Evolutionary conservation across 495 filamentous ascomycete species (phyloP).

Genomic region (Xylaria cubensis): DNA sequence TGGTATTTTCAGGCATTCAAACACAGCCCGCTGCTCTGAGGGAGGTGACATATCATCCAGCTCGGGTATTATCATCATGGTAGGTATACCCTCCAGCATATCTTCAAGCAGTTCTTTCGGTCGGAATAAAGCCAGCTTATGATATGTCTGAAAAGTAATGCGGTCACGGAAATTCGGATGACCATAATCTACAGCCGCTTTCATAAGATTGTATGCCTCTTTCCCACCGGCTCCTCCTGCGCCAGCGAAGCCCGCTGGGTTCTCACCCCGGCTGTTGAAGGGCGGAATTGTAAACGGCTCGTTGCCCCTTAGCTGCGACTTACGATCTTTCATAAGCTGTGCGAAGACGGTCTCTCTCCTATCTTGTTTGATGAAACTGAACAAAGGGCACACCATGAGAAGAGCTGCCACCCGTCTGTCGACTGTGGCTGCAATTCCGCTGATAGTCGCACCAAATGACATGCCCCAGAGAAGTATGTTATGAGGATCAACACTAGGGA

Average conservation of each 20-base stretch:
- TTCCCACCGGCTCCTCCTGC: slow-evolving; percentile 24
- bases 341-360: slow-evolving; percentile 26
- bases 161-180: slow-evolving; percentile 25
- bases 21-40: no score
- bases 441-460: slow-evolving; percentile 45
- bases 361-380: slow-evolving; percentile 25
- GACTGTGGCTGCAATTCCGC: slow-evolving; percentile 1
- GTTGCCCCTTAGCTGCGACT: slow-evolving; percentile 40
- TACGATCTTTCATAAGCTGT: slow-evolving; percentile 37
- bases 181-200: slow-evolving; percentile 17
- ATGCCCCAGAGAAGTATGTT: slow-evolving; percentile 57
- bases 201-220: slow-evolving; percentile 32
- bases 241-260: slow-evolving; percentile 38
- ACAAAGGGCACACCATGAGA: slow-evolving; percentile 16
- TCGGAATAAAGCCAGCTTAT: slow-evolving; percentile 29
- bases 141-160: slow-evolving; percentile 33
- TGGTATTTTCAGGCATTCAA: no score
- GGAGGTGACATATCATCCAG: no score
- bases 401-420: neutral
- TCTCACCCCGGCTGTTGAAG: slow-evolving; percentile 46
- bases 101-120: no score
- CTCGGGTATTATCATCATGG: no score
- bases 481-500: slow-evolving; percentile 35
- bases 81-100: no score
- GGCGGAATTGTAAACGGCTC: slow-evolving; percentile 30